These are phyloP conservation scores for Bothriochloa decipiens DNA, from an alignment of 176 grass and related monocot genomes.

Conservation along the genomic window DNA sequence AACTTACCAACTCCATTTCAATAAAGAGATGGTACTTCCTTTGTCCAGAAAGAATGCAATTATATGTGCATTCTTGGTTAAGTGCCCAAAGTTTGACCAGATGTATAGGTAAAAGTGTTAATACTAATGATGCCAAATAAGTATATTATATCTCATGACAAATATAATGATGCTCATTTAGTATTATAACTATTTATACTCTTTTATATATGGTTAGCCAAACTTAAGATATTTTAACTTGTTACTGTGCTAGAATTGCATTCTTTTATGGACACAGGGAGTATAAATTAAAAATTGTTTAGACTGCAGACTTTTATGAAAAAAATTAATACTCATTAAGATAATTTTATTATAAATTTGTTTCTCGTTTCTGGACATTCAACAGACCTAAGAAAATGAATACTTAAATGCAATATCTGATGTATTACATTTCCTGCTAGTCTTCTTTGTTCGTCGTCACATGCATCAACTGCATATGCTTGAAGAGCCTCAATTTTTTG, in stretches of 20 bases:
- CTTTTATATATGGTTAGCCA: no score
- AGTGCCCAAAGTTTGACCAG: no score
- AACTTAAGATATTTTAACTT: no score
- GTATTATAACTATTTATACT: no score
- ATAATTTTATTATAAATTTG: constrained; percentile 10
- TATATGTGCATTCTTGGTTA: no score
- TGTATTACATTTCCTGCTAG: constrained; percentile 77
- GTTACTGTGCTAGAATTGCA: no score
- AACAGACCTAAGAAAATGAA: constrained; percentile 14
- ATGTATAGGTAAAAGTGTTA: no score
- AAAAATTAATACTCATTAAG: background rate
- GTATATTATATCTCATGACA: no score
- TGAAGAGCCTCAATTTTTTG: constrained; percentile 72
- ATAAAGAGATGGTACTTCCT: background rate
- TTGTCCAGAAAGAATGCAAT: no score
- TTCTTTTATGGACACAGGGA: background rate
- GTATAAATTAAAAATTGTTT: constrained; percentile 9
- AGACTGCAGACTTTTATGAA: background rate
- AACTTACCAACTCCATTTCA: constrained; percentile 27
- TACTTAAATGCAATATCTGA: constrained; percentile 26
- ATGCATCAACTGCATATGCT: constrained; percentile 75
- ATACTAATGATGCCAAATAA: no score
- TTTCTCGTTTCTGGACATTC: background rate
- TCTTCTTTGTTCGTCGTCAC: constrained; percentile 74
- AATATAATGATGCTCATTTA: no score